These are phyloP conservation scores for Pseudogymnoascus sp. DNA, from an alignment of 2,329 filamentous ascomycete species.

Conservation along the genomic window DNA sequence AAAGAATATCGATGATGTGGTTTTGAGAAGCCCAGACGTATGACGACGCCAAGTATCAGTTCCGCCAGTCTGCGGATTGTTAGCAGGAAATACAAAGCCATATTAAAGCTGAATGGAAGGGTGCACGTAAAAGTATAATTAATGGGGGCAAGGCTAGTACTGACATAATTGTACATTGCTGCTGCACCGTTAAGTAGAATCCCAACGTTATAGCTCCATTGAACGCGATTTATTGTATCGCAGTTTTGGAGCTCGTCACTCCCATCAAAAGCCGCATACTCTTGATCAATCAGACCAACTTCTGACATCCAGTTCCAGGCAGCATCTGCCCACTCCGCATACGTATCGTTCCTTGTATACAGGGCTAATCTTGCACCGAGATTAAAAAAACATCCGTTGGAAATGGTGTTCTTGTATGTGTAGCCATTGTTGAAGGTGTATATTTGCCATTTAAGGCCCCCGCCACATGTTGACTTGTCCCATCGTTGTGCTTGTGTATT, in stretches of 20 bases:
- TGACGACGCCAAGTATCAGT: constrained; percentile 48
- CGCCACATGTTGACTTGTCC: constrained; percentile 61
- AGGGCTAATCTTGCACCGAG: constrained; percentile 59
- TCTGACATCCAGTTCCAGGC: constrained; percentile 61
- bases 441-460: constrained; percentile 78
- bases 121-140: too few species aligned
- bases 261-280: constrained; percentile 57
- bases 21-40: constrained; percentile 47
- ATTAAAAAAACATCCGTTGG: constrained; percentile 55
- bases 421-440: constrained; percentile 76
- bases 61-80: constrained; percentile 34
- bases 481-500: constrained; percentile 68
- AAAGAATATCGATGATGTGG: constrained; percentile 47
- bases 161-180: constrained; percentile 59
- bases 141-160: constrained; percentile 16
- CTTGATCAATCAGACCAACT: constrained; percentile 49
- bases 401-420: constrained; percentile 64
- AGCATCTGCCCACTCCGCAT: constrained; percentile 67
- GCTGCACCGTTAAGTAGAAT: constrained; percentile 57
- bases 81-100: background rate
- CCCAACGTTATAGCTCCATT: constrained; percentile 64
- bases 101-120: background rate
- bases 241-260: constrained; percentile 50
- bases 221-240: constrained; percentile 47
- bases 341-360: constrained; percentile 71